A percentile compares a stretch with the other conserved stretches of the same genome.
These are phyloP conservation scores for Pichia sp. DNA, from an alignment of 1,139 yeast species.

Conservation along the genomic window DNA sequence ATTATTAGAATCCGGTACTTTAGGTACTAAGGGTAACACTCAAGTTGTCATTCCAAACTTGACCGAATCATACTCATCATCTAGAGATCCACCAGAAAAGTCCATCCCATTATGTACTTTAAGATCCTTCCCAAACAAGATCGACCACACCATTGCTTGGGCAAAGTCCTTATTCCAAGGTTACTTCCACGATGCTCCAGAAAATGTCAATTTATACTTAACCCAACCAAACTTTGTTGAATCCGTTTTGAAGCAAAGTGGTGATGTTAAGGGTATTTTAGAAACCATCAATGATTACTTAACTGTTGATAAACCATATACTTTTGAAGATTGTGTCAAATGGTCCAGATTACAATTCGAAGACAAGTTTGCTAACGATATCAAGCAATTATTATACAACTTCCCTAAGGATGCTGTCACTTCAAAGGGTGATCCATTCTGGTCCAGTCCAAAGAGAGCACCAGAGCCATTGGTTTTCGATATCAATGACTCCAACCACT, in stretches of 20 bases:
- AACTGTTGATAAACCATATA: conserved; percentile 71
- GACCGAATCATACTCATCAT: conserved; percentile 94
- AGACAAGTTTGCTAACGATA: conserved; percentile 78
- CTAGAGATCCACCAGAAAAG: conserved; percentile 98
- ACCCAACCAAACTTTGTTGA: conserved; percentile 94
- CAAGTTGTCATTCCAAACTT: conserved; percentile 92
- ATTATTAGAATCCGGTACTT: conserved; percentile 91
- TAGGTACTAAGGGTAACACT: conserved; percentile 98
- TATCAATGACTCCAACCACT: conserved; percentile 70
- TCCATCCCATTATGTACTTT: conserved; percentile 96
- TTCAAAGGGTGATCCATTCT: conserved; percentile 88
- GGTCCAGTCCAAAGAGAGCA: conserved; percentile 98
- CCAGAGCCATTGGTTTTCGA: conserved; percentile 84
- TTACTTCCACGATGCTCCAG: conserved; percentile 87
- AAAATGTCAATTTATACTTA: conserved; percentile 86
- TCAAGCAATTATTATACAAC: conserved; percentile 83
- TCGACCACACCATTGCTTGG: conserved; percentile 99
- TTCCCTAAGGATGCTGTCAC: conserved; percentile 95
- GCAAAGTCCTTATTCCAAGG: conserved; percentile 95
- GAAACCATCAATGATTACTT: conserved; percentile 74
- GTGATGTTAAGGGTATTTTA: conserved; percentile 85
- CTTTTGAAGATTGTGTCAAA: conserved; percentile 88
- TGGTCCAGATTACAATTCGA: conserved; percentile 97
- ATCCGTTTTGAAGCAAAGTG: conserved; percentile 83
- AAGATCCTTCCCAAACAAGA: conserved; percentile 96